Evolutionary conservation across 768 basidiomycete genomes (phyloP).

Genomic region (Lactifluus volemus): DNA sequence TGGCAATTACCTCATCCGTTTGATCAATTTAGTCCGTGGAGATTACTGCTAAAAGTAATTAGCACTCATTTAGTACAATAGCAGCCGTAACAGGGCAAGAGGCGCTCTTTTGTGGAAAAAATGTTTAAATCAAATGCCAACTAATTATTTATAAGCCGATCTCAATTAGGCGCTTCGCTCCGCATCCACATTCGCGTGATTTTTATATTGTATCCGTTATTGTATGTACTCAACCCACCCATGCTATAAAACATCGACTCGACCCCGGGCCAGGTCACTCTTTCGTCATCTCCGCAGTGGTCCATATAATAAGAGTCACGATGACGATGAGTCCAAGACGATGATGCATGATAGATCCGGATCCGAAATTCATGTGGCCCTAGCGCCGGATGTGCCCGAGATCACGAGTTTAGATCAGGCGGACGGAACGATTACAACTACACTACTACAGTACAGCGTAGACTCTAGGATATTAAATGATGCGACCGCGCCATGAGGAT

Average conservation of each 20-base stretch:
- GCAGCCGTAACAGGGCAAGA: not conserved
- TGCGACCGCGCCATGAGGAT: not conserved
- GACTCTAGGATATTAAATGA: not conserved
- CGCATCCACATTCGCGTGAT: not conserved
- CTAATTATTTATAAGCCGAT: slow-evolving; percentile 5
- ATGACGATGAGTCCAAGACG: not conserved
- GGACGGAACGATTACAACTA: not conserved
- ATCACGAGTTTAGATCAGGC: not conserved
- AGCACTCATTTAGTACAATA: not conserved
- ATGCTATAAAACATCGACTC: too few species aligned
- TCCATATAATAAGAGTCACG: not conserved
- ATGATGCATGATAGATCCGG: not conserved
- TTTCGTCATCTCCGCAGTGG: too few species aligned
- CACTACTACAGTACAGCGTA: not conserved
- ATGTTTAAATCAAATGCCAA: not conserved
- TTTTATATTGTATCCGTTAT: too few species aligned
- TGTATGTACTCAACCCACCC: too few species aligned
- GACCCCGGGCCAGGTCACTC: too few species aligned
- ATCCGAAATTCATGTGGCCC: not conserved
- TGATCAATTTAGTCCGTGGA: slow-evolving; percentile 3
- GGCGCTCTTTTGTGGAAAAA: not conserved
- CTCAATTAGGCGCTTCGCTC: not conserved
- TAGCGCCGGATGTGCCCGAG: not conserved
- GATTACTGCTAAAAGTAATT: slow-evolving; percentile 5
- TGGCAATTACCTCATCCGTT: not conserved